Evolutionary conservation across 768 basidiomycete genomes (phyloP).

Genomic region (Agaricus sinodeliciosus): DNA sequence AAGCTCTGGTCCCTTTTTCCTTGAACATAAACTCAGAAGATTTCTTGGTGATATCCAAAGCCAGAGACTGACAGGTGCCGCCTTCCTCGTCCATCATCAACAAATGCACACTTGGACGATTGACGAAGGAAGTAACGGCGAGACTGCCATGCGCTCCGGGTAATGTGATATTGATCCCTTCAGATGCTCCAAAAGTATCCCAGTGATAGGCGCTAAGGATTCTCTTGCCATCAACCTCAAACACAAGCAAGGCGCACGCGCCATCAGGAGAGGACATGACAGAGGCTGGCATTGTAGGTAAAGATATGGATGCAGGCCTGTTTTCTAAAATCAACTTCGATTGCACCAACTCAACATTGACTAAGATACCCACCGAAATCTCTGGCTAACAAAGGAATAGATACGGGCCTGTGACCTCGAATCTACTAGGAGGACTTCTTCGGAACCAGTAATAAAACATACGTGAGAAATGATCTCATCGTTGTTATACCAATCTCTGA

Average conservation of each 20-base stretch:
- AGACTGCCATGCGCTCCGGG: conserved; percentile 19
- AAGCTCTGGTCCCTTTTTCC: conserved; percentile 25
- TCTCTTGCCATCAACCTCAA: conserved; percentile 14
- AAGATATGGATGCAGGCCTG: conserved; percentile 28
- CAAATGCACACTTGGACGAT: conserved; percentile 34
- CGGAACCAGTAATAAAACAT: conserved; percentile 40
- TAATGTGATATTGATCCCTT: conserved; percentile 34
- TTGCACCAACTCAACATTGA: background rate
- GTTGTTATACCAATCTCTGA: conserved; percentile 35
- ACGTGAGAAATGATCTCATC: conserved; percentile 18
- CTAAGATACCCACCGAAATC: conserved; percentile 37
- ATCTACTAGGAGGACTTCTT: conserved; percentile 49
- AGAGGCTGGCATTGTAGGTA: conserved; percentile 26
- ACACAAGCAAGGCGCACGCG: conserved; percentile 38
- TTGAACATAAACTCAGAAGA: conserved; percentile 51
- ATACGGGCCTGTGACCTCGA: conserved; percentile 34
- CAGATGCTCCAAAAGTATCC: conserved; percentile 46
- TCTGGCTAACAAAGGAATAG: conserved; percentile 47
- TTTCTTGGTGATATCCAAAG: conserved; percentile 47
- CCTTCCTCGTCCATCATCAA: conserved; percentile 28
- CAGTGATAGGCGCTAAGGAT: conserved; percentile 35
- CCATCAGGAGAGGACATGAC: conserved; percentile 48
- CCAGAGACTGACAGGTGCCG: conserved; percentile 32
- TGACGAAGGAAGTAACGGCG: conserved; percentile 39
- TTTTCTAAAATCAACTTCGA: conserved; percentile 16